Conservation (phyloP, 1,284 basidiomycete species). For the Fomitiporia mediterranea region DNA sequence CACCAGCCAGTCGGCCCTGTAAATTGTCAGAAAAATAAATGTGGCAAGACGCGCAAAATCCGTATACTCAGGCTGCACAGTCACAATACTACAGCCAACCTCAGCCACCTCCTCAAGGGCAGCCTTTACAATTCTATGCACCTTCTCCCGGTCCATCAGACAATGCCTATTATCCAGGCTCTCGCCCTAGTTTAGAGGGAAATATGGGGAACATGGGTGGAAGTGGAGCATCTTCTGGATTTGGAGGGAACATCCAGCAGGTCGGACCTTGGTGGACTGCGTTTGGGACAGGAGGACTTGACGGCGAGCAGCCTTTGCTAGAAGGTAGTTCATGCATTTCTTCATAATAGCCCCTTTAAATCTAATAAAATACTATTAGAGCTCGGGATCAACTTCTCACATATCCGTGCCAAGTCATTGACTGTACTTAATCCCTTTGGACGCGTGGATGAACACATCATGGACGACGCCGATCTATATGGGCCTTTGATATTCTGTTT, state of each 20-base stretch:
- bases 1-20: background rate
- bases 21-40: constrained; percentile 31
- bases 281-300: constrained; percentile 93
- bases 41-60: constrained; percentile 62
- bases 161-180: constrained; percentile 59
- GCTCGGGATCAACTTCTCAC: constrained; percentile 95
- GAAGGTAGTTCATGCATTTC: constrained; percentile 59
- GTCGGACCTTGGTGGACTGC: constrained; percentile 88
- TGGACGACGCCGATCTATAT: constrained; percentile 99
- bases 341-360: constrained; percentile 13
- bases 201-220: constrained; percentile 42
- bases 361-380: constrained; percentile 47
- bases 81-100: constrained; percentile 51
- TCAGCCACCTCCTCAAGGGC: constrained; percentile 34
- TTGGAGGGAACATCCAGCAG: constrained; percentile 68
- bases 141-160: constrained; percentile 39
- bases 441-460: constrained; percentile 88
- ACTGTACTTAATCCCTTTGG: constrained; percentile 94
- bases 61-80: constrained; percentile 57
- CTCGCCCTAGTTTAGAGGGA: constrained; percentile 69
- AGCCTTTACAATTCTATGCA: constrained; percentile 74
- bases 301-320: constrained; percentile 88
- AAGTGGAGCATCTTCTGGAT: constrained; percentile 41
- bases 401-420: constrained; percentile 91
- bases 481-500: constrained; percentile 94